These are phyloP conservation scores for Mycena galericulata DNA, from an alignment of 768 basidiomycete genomes.

Conservation along the genomic window DNA sequence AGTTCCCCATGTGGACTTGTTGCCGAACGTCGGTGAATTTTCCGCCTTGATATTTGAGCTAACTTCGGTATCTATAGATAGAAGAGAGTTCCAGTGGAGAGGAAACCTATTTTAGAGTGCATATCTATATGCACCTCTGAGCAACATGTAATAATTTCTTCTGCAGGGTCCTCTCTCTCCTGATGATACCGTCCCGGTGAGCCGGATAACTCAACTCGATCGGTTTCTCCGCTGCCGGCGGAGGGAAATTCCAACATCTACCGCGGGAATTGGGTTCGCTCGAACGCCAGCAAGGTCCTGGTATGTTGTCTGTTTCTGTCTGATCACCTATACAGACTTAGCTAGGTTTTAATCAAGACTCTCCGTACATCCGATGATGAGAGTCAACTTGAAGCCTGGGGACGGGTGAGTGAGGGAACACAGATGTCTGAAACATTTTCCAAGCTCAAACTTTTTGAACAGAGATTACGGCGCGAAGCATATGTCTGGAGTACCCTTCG, in stretches of 20 bases:
- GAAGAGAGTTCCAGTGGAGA: conserved; percentile 14
- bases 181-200: conserved; percentile 5
- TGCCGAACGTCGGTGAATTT: conserved; percentile 15
- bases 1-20: conserved; percentile 13
- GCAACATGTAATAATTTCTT: conserved; percentile 6
- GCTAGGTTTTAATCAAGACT: conserved; percentile 14
- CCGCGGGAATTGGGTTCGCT: conserved; percentile 14
- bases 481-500: conserved; percentile 20
- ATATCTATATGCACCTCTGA: conserved; percentile 6
- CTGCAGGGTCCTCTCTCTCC: conserved; percentile 13
- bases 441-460: conserved; percentile 12
- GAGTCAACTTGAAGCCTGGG: conserved; percentile 17
- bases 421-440: conserved; percentile 5
- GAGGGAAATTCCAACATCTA: conserved; percentile 17
- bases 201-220: conserved; percentile 13
- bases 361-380: conserved; percentile 18
- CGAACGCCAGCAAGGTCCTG: conserved; percentile 15
- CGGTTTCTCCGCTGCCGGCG: conserved; percentile 15
- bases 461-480: conserved; percentile 19
- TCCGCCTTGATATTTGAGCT: conserved; percentile 3
- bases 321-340: conserved; percentile 11
- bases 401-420: conserved; percentile 12
- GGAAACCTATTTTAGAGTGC: conserved; percentile 12
- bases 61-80: background rate
- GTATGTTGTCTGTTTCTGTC: conserved; percentile 12